Percentiles rank a stretch among this genome's conserved stretches.
Evolutionary conservation across 441 rosid genomes (phyloP).

Genomic region (Adansonia grandidieri): DNA sequence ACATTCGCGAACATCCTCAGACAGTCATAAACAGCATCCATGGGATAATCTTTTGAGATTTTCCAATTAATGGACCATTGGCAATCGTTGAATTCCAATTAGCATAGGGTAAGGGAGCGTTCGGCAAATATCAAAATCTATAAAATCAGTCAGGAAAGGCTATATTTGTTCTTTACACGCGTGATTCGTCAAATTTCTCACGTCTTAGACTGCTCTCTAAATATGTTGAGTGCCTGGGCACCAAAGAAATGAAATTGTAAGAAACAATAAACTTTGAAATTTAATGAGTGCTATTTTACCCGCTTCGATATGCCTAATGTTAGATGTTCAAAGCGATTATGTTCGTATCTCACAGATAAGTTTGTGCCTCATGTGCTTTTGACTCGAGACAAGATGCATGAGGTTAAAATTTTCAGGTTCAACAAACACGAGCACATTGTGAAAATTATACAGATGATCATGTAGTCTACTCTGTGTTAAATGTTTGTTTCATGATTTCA

Average conservation of each 20-base stretch:
- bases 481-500: background rate
- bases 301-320: constrained; percentile 28
- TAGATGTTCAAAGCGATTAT: constrained; percentile 3
- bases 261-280: constrained; percentile 41
- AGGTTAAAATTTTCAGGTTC: background rate
- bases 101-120: background rate
- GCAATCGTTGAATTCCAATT: constrained; percentile 31
- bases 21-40: constrained; percentile 46
- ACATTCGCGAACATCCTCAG: constrained; percentile 46
- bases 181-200: constrained; percentile 66
- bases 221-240: constrained; percentile 32
- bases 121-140: background rate
- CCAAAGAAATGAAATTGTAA: background rate
- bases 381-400: background rate
- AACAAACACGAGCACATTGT: background rate
- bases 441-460: background rate
- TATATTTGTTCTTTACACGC: constrained; percentile 32
- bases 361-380: background rate
- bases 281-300: constrained; percentile 92
- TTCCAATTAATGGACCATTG: constrained; percentile 47
- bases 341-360: background rate
- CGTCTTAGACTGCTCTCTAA: constrained; percentile 46
- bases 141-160: constrained; percentile 7
- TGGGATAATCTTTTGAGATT: constrained; percentile 45
- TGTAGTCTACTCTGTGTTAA: background rate